A percentile compares a stretch with the other conserved stretches of the same genome.
Evolutionary conservation across 2,329 filamentous ascomycete genomes (phyloP).

Genomic region (Trichoderma sp.): DNA sequence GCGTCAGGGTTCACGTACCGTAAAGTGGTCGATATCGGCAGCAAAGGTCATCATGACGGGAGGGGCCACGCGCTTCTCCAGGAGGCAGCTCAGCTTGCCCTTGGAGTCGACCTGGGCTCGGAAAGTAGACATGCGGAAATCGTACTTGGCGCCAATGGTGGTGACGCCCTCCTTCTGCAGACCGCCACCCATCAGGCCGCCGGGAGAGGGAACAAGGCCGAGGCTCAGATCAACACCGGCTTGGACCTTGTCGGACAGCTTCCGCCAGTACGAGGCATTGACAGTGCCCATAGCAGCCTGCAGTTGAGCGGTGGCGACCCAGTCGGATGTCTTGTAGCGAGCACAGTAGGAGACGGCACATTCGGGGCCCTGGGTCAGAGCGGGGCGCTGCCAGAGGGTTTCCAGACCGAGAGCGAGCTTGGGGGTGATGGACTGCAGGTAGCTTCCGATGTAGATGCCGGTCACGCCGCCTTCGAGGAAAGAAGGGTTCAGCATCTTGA

Average conservation of each 20-base stretch:
- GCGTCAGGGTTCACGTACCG: constrained; percentile 64
- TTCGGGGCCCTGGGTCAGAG: constrained; percentile 84
- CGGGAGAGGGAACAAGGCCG: constrained; percentile 68
- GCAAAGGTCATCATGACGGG: constrained; percentile 93
- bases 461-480: constrained; percentile 88
- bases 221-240: constrained; percentile 94
- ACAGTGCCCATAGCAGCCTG: constrained; percentile 80
- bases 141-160: constrained; percentile 94
- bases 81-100: constrained; percentile 86
- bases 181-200: constrained; percentile 73
- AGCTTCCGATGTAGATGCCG: constrained; percentile 93
- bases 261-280: constrained; percentile 92
- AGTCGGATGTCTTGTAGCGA: constrained; percentile 88
- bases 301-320: constrained; percentile 89
- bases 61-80: constrained; percentile 94
- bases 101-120: constrained; percentile 93
- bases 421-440: constrained; percentile 90
- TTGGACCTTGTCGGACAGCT: constrained; percentile 91
- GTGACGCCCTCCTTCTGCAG: constrained; percentile 85
- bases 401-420: constrained; percentile 86
- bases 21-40: constrained; percentile 92
- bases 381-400: constrained; percentile 88
- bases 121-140: constrained; percentile 95
- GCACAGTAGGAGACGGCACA: constrained; percentile 86
- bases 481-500: constrained; percentile 97